These are phyloP conservation scores for Ganoderma lingzhi DNA, from an alignment of 1,284 basidiomycete species.

Conservation along the genomic window DNA sequence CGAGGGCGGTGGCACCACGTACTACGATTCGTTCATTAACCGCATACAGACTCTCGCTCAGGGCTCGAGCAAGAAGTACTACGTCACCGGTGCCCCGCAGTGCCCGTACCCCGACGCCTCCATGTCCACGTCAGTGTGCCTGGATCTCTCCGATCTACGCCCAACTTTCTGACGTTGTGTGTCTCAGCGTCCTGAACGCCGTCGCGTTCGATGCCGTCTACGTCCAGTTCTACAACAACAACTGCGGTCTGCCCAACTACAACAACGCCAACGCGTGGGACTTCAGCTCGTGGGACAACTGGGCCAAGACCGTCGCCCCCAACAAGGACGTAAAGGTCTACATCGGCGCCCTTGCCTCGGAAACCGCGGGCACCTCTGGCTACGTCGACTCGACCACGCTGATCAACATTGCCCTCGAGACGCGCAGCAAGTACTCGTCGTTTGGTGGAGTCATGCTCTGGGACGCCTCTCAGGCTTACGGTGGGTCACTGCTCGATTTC, in stretches of 20 bases:
- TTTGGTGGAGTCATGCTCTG: constrained; percentile 78
- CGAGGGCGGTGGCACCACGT: constrained; percentile 61
- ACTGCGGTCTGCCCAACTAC: constrained; percentile 56
- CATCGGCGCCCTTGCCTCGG: constrained; percentile 65
- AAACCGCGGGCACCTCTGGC: constrained; percentile 57
- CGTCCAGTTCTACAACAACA: constrained; percentile 75
- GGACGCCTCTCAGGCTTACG: constrained; percentile 69
- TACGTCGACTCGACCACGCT: constrained; percentile 59
- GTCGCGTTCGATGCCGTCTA: constrained; percentile 70
- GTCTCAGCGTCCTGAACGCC: constrained; percentile 52
- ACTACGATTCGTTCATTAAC: constrained; percentile 63
- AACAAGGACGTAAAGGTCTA: constrained; percentile 70
- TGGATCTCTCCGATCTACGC: neutral
- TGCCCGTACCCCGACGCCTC: constrained; percentile 71
- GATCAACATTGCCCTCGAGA: constrained; percentile 51
- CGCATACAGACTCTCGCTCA: constrained; percentile 55
- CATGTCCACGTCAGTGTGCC: constrained; percentile 47
- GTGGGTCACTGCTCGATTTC: constrained; percentile 41
- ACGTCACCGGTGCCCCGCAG: constrained; percentile 71
- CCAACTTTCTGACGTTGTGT: neutral
- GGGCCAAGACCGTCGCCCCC: constrained; percentile 65
- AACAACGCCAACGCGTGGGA: constrained; percentile 55
- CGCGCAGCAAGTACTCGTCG: constrained; percentile 59
- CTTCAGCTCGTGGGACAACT: constrained; percentile 64
- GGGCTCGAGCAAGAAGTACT: constrained; percentile 65